A percentile compares a stretch with the other conserved stretches of the same genome.
phyloP scores from a whole-genome alignment of 2,329 filamentous ascomycete genomes.

The Neofusicoccum laricinum region DNA sequence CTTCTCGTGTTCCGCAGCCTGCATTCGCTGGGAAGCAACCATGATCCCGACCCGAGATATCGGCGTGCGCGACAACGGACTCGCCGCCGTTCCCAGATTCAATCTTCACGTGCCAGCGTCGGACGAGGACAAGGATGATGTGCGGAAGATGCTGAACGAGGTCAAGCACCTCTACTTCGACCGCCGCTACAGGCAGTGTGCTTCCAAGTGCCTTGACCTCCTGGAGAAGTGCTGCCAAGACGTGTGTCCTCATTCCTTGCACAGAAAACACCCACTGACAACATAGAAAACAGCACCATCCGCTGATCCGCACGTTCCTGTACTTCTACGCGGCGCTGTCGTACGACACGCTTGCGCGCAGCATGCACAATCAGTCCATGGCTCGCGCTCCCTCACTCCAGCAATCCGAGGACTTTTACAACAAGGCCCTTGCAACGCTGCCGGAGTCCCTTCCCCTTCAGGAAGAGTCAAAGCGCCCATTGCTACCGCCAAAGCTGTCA shows the following conservation, averaged over 20 bases:
- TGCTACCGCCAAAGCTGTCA: neutral
- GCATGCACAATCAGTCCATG: conserved; percentile 27
- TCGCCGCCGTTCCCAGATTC: conserved; percentile 6
- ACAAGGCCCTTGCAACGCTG: conserved; percentile 28
- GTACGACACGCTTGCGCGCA: conserved; percentile 35
- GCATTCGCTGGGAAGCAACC: neutral
- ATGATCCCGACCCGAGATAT: conserved; percentile 1
- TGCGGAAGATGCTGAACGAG: conserved; percentile 13
- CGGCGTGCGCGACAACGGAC: conserved; percentile 1
- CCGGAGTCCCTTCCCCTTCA: neutral
- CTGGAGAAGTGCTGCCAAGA: conserved; percentile 21
- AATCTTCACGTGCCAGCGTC: neutral
- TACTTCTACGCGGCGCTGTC: conserved; percentile 38
- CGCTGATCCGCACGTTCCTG: conserved; percentile 32
- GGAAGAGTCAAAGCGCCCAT: neutral
- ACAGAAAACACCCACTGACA: neutral
- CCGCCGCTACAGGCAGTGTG: conserved; percentile 37
- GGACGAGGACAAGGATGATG: neutral
- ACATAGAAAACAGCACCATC: conserved; percentile 27
- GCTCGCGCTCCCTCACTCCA: conserved; percentile 31
- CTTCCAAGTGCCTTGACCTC: conserved; percentile 26
- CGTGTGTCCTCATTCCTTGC: neutral
- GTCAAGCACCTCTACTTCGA: conserved; percentile 21
- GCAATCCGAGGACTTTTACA: conserved; percentile 35
- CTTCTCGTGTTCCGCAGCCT: neutral